phyloP scores from a whole-genome alignment of 371 early-diverging fungal species.

The Mortierella sp. region DNA sequence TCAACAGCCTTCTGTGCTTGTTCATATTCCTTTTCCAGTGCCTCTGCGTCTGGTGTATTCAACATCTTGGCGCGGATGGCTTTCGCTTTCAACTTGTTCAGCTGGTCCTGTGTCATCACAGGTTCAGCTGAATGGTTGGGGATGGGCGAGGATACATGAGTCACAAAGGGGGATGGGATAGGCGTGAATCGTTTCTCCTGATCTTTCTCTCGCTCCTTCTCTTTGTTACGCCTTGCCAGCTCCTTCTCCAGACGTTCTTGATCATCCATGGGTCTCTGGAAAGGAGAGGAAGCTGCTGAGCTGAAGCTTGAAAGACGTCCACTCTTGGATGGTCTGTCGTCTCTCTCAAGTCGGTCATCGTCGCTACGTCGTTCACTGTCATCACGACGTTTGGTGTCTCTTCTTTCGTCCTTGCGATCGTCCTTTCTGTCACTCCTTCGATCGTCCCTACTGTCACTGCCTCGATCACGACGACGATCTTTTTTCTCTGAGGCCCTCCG shows the following conservation, averaged over 20 bases:
- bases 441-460: conserved; percentile 16
- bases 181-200: conserved; percentile 39
- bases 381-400: conserved; percentile 14
- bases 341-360: conserved; percentile 18
- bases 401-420: conserved; percentile 21
- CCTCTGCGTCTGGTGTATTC: conserved; percentile 70
- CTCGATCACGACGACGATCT: conserved; percentile 21
- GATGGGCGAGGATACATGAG: conserved; percentile 44
- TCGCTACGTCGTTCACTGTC: conserved; percentile 24
- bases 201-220: conserved; percentile 48
- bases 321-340: conserved; percentile 22
- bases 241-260: conserved; percentile 45
- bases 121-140: conserved; percentile 38
- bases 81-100: conserved; percentile 89
- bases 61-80: conserved; percentile 83
- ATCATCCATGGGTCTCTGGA: conserved; percentile 50
- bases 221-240: conserved; percentile 25
- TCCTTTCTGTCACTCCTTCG: conserved; percentile 11
- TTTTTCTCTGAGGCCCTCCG: conserved; percentile 30
- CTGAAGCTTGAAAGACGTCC: conserved; percentile 47
- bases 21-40: conserved; percentile 79
- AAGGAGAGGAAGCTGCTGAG: conserved; percentile 51
- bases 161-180: conserved; percentile 49
- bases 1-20: conserved; percentile 52
- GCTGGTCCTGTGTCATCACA: conserved; percentile 67